These are phyloP conservation scores for Umbelopsis ramanniana DNA, from an alignment of 192 early-diverging fungal species.

Conservation along the genomic window DNA sequence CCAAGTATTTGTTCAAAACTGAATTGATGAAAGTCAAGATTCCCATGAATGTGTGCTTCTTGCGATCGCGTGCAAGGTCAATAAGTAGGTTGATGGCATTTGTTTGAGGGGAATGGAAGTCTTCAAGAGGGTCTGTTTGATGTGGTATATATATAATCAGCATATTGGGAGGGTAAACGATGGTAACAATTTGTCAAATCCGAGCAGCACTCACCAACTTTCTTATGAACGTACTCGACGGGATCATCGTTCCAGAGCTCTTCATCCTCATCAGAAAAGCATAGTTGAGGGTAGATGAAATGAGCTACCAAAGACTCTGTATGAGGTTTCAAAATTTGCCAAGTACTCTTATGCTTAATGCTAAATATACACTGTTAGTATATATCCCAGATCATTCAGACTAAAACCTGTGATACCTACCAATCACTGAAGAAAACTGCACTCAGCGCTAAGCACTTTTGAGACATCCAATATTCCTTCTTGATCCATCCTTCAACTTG, in stretches of 20 bases:
- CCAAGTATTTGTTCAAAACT: conserved; percentile 71
- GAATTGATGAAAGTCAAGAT: conserved; percentile 82
- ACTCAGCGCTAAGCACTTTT: conserved; percentile 70
- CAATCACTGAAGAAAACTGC: conserved; percentile 80
- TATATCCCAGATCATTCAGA: not conserved
- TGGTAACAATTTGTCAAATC: no score
- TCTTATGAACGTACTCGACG: conserved; percentile 88
- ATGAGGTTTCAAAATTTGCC: conserved; percentile 90
- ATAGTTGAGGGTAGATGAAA: conserved; percentile 93
- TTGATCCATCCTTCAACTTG: conserved; percentile 81
- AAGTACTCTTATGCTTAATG: conserved; percentile 87
- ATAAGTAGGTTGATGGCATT: conserved; percentile 81
- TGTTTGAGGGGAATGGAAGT: conserved; percentile 75
- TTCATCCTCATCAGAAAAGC: conserved; percentile 84
- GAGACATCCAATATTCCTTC: conserved; percentile 73
- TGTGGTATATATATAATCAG: not conserved
- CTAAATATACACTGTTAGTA: conserved; percentile 36
- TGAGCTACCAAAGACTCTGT: conserved; percentile 79
- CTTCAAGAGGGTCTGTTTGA: conserved; percentile 76
- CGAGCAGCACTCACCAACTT: conserved; percentile 47
- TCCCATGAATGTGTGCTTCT: conserved; percentile 76
- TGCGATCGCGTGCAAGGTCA: conserved; percentile 76
- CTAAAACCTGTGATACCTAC: conserved; percentile 38
- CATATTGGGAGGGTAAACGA: no score
- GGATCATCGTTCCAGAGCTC: conserved; percentile 93